Evolutionary conservation across 768 basidiomycete genomes (phyloP), one percentile per base, ranked within the genome.

Genomic region (Gelatoporia subvermispora): DNA sequence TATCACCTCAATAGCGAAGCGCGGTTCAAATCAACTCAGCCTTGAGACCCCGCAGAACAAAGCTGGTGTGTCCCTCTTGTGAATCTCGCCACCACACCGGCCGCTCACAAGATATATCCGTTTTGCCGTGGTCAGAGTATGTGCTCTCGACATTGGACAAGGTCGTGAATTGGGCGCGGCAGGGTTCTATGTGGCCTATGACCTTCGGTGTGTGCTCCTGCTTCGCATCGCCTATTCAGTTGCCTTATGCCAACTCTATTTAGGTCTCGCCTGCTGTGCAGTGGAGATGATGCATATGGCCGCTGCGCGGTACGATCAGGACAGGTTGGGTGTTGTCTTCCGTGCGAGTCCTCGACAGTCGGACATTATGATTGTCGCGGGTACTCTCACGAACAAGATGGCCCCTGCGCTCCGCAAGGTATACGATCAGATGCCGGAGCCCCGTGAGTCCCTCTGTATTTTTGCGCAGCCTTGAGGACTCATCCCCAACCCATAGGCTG

Each of bases 231-330:
- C 35, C 42, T 49, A 17, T 11, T 3, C 55, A 47, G 22, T 11
- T 2, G 34, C 22, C 22, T 37, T 43, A 18, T 13, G 17, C 24
- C 35, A 18, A 15, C 25, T 18, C 21, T 24, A 17, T 35, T 3
- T 54, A 88, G 93, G 95, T 71, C 81, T 99, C 44, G 96, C 96
- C 4, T 99, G 96, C 68, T 99, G 96, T 68, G 96, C 96, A 20
- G 96, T 99, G 25, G 96, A 99, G 73, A 91, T 92, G 88, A 97
- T 96, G 94, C 96, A 99, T 74, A 95, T 98, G 93, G 96, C 96
- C 43, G 94, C 96, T 36, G 91, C 96, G 16, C 84, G 96, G 49
- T 99, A 98, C 67, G 96, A 99, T 68, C 96, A 98, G 67, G 96
- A 99, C 67, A 82, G 96, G 52, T 74, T 99, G 25, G 96, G 96